Conservation (phyloP, 306 rosid genomes). For the Dryas drummondii region DNA sequence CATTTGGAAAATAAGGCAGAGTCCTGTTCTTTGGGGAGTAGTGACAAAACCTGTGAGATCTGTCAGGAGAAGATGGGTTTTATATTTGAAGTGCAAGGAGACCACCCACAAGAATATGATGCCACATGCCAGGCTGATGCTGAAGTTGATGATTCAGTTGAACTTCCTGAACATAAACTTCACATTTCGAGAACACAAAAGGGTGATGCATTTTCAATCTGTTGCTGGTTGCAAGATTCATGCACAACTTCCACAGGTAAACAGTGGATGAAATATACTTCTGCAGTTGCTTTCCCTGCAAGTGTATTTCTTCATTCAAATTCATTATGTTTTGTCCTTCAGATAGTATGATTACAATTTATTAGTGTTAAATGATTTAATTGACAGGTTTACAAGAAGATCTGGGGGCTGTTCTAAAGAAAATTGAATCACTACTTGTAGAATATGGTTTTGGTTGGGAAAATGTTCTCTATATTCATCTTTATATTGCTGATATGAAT, state of each 20-base stretch:
- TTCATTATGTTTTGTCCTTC: slow-evolving; percentile 14
- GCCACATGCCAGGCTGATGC: slow-evolving; percentile 41
- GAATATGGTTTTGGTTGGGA: slow-evolving; percentile 75
- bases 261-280: slow-evolving; percentile 25
- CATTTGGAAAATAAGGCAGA: slow-evolving; percentile 79
- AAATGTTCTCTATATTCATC: slow-evolving; percentile 81
- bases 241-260: slow-evolving; percentile 44
- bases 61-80: slow-evolving; percentile 43
- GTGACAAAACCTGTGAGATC: slow-evolving; percentile 34
- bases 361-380: slow-evolving; percentile 24
- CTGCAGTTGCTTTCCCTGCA: slow-evolving; percentile 15
- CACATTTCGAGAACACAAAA: slow-evolving; percentile 65
- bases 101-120: slow-evolving; percentile 41
- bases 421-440: slow-evolving; percentile 60
- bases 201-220: slow-evolving; percentile 57
- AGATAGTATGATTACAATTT: slow-evolving; percentile 13
- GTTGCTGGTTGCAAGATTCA: slow-evolving; percentile 85
- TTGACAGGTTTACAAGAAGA: slow-evolving; percentile 73
- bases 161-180: slow-evolving; percentile 47
- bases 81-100: slow-evolving; percentile 66
- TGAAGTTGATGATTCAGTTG: slow-evolving; percentile 29
- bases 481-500: slow-evolving; percentile 82
- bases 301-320: neutral
- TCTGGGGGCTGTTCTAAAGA: slow-evolving; percentile 55
- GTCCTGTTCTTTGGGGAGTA: slow-evolving; percentile 26